A percentile compares a stretch with the other conserved stretches of the same genome.
phyloP scores from a whole-genome alignment of 257 asterid genomes.

The Gynochthodes officinalis region DNA sequence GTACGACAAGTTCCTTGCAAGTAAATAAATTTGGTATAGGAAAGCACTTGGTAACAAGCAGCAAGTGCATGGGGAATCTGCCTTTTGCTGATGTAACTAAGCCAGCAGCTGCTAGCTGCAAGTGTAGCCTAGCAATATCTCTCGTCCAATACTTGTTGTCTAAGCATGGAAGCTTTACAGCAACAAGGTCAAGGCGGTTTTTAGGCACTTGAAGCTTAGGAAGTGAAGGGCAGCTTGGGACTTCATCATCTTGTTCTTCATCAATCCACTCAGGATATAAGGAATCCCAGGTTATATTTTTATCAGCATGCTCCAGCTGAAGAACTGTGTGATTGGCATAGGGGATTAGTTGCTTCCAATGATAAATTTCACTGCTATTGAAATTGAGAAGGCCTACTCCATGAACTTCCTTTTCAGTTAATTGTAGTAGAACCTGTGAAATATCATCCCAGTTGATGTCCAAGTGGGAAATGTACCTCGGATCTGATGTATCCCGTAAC shows the following conservation, averaged over 20 bases:
- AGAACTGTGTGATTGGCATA: conserved; percentile 40
- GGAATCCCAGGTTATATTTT: conserved; percentile 62
- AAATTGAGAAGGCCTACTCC: conserved; percentile 65
- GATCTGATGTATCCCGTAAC: conserved; percentile 59
- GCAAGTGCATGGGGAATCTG: conserved; percentile 43
- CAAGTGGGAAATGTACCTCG: conserved; percentile 50
- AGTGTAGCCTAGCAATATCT: conserved; percentile 67
- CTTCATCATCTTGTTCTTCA: conserved; percentile 68
- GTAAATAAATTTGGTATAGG: conserved; percentile 63
- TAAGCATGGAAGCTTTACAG: conserved; percentile 73
- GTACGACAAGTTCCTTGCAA: conserved; percentile 51
- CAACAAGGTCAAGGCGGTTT: conserved; percentile 58
- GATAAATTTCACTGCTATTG: conserved; percentile 40
- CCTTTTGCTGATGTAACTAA: conserved; percentile 60
- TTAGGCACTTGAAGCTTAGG: conserved; percentile 52
- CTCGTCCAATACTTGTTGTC: conserved; percentile 73
- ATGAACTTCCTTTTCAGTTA: conserved; percentile 24
- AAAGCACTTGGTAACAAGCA: conserved; percentile 58
- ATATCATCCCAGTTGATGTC: conserved; percentile 53
- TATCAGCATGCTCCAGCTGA: conserved; percentile 43
- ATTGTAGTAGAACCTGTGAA: conserved; percentile 13
- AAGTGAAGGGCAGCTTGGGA: conserved; percentile 67
- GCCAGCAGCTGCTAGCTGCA: conserved; percentile 63
- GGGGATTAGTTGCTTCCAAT: conserved; percentile 46
- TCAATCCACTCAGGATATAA: conserved; percentile 90